Conservation (phyloP, 345 rosid species). For the Rhodamnia argentea region DNA sequence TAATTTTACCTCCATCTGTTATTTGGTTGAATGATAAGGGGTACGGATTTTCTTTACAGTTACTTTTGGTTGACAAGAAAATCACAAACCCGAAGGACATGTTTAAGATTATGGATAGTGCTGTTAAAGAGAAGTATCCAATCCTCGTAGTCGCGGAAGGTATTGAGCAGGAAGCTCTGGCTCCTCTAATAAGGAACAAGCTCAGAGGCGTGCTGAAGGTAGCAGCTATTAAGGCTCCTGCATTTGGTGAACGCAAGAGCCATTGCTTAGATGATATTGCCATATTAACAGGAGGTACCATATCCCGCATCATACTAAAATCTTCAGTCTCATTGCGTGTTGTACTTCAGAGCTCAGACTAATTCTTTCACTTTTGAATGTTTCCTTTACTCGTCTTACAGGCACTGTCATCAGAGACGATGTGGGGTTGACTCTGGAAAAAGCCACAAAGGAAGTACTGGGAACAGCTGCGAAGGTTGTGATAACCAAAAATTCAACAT, state of each 20-base stretch:
- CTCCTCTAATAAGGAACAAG: slow-evolving; percentile 78
- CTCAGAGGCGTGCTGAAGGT: slow-evolving; percentile 68
- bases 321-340: not conserved
- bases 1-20: not conserved
- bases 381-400: slow-evolving; percentile 5
- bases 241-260: slow-evolving; percentile 86
- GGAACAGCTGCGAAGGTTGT: slow-evolving; percentile 66
- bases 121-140: slow-evolving; percentile 79
- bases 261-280: slow-evolving; percentile 88
- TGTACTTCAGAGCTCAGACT: not conserved
- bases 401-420: slow-evolving; percentile 89
- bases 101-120: slow-evolving; percentile 76
- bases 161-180: slow-evolving; percentile 69
- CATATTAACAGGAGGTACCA: slow-evolving; percentile 82
- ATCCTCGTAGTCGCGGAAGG: slow-evolving; percentile 74
- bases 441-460: slow-evolving; percentile 66
- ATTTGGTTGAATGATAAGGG: not conserved
- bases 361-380: not conserved
- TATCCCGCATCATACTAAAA: not conserved
- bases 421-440: slow-evolving; percentile 57
- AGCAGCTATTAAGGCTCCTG: slow-evolving; percentile 86
- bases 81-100: slow-evolving; percentile 70
- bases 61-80: slow-evolving; percentile 81
- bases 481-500: slow-evolving; percentile 69
- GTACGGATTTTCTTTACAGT: slow-evolving; percentile 32